These are phyloP conservation scores for Termitomyces sp. DNA, from an alignment of 768 basidiomycete genomes.

Conservation along the genomic window DNA sequence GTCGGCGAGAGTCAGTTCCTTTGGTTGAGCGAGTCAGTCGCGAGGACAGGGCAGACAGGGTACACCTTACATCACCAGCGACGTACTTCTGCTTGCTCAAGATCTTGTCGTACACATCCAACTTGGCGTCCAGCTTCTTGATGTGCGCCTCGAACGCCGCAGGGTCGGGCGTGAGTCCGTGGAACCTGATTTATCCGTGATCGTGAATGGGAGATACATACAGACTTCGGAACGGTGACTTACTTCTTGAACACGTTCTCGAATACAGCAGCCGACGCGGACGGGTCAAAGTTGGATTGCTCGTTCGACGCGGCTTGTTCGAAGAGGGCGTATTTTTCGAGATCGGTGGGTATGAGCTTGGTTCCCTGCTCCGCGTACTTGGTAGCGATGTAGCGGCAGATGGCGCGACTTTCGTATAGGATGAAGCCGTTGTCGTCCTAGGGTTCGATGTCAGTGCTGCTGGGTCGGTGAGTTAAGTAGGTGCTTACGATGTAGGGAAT, in stretches of 20 bases:
- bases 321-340: slow-evolving; percentile 35
- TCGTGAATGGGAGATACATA: too few relatives aligned
- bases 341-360: slow-evolving; percentile 39
- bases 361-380: slow-evolving; percentile 47
- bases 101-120: slow-evolving; percentile 52
- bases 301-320: slow-evolving; percentile 53
- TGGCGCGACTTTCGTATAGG: slow-evolving; percentile 41
- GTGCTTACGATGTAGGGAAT: slow-evolving; percentile 20
- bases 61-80: slow-evolving; percentile 47
- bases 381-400: slow-evolving; percentile 41
- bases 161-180: slow-evolving; percentile 44
- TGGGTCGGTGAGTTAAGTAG: too few relatives aligned
- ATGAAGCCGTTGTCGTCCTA: slow-evolving; percentile 19
- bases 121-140: slow-evolving; percentile 27
- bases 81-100: slow-evolving; percentile 52
- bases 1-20: slow-evolving; percentile 41
- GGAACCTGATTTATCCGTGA: slow-evolving; percentile 24
- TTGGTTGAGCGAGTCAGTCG: too few relatives aligned
- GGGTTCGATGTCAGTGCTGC: too few relatives aligned
- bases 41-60: too few relatives aligned
- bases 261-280: slow-evolving; percentile 30
- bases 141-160: slow-evolving; percentile 24
- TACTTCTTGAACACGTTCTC: slow-evolving; percentile 55
- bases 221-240: too few relatives aligned
- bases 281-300: slow-evolving; percentile 44